These are phyloP conservation scores for Termitomyces sp. DNA, from an alignment of 768 basidiomycete genomes.

Conservation along the genomic window DNA sequence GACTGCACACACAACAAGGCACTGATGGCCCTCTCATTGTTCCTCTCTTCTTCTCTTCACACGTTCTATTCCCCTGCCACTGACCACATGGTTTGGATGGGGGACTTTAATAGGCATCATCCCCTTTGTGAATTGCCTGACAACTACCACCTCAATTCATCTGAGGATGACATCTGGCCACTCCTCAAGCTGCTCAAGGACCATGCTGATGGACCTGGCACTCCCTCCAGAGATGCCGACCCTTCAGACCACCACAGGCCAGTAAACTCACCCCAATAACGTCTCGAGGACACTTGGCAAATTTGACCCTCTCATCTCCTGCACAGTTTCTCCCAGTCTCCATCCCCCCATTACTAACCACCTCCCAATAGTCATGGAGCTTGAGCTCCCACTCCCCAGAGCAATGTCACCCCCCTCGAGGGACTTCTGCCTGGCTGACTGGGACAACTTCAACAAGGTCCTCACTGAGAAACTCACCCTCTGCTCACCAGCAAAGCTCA, in stretches of 20 bases:
- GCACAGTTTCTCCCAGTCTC: neutral
- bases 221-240: neutral
- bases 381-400: no score
- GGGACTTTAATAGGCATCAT: no score
- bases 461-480: no score
- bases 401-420: no score
- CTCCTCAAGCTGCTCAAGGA: neutral
- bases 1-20: conserved; percentile 4
- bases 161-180: neutral
- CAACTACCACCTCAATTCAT: conserved; percentile 6
- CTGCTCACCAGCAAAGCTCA: no score
- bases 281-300: neutral
- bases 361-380: conserved; percentile 25
- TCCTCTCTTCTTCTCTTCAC: neutral
- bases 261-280: neutral
- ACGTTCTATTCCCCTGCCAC: rapidly evolving
- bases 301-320: neutral
- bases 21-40: neutral
- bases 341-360: conserved; percentile 29
- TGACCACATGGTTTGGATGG: no score
- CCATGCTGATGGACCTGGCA: neutral
- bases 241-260: neutral
- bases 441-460: no score
- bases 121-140: neutral
- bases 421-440: no score